Base-by-base conservation (phyloP, 2,329 filamentous ascomycete species). In the Teratosphaeriaceae sp. region DNA sequence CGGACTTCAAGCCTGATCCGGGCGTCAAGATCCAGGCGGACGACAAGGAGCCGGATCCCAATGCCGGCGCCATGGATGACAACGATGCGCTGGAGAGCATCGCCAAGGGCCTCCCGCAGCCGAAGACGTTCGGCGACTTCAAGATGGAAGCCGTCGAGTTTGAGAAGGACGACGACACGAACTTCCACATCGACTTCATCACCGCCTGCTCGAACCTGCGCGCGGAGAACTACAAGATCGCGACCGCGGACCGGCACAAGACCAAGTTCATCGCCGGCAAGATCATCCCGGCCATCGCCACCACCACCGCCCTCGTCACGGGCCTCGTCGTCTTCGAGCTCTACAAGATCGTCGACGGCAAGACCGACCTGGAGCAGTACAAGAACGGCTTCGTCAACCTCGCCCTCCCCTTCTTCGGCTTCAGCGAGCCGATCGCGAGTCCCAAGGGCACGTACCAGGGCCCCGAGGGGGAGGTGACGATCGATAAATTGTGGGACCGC, bases 241-340 rank as follows among this genome's bases (percentile, higher is more conserved):
- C 87, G 59, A 78, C 82, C 51, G 89, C 92, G 1, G 90, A 98
- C 62, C 79, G 88, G 49, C 92, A 96, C 76, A 94, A 92, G 81
- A 98, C 90, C 49, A 98, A 98, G 74, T 97, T 98, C 68, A 98
- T 98, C 63, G 94, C 92, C 23, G 92, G 92, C 65, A 98, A 98
- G 78, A 98, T 98, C 56, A 98, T 98, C 53, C 92, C 92, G 18
- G 92, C 92, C 35, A 98, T 98, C 65, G 92, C 92, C 34, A 98
- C 92, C 2, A 97, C 92, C 0, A 98, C 92, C 2, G 90, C 92
- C 2, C 74, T 98, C 45, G 90, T 97, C 11, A 98, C 92, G 2
- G 92, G 92, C 45, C 75, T 98, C 35, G 88, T 98, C 41, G 78
- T 94, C 13, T 72, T 98, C 35, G 92, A 98, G 71, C 71, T 97